Conservation (phyloP, 2,329 filamentous ascomycete genomes). For the Scedosporium boydii region DNA sequence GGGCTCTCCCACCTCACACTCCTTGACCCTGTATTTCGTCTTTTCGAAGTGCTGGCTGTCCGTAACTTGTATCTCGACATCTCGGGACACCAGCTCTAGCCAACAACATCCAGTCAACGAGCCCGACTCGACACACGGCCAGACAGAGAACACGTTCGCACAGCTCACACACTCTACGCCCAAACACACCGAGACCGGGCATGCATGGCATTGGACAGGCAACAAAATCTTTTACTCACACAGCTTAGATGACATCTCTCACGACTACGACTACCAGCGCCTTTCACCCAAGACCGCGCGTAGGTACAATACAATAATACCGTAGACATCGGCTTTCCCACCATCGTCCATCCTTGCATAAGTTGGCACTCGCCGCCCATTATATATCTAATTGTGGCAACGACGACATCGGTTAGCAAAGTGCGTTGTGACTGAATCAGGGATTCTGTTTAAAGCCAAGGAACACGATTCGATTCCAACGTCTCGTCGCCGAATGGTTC, state of each 20-base stretch:
- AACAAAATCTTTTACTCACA: neutral
- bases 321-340: neutral
- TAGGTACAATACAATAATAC: neutral
- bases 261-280: neutral
- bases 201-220: neutral
- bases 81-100: neutral
- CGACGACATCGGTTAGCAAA: neutral
- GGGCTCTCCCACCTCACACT: neutral
- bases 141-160: too few species aligned
- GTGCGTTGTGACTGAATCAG: neutral
- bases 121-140: too few species aligned
- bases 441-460: neutral
- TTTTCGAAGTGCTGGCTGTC: neutral
- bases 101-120: neutral
- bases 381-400: neutral
- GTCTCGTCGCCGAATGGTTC: neutral
- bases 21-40: neutral
- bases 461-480: neutral
- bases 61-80: neutral
- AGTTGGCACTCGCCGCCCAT: neutral
- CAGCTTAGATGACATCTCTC: neutral
- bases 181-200: neutral
- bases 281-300: neutral
- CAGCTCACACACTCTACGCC: too few species aligned
- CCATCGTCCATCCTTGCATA: neutral